Evolutionary conservation across 1,139 yeast genomes (phyloP), one percentile per base, ranked within the genome.

Genomic region (Nakaseomyces delphensis): DNA sequence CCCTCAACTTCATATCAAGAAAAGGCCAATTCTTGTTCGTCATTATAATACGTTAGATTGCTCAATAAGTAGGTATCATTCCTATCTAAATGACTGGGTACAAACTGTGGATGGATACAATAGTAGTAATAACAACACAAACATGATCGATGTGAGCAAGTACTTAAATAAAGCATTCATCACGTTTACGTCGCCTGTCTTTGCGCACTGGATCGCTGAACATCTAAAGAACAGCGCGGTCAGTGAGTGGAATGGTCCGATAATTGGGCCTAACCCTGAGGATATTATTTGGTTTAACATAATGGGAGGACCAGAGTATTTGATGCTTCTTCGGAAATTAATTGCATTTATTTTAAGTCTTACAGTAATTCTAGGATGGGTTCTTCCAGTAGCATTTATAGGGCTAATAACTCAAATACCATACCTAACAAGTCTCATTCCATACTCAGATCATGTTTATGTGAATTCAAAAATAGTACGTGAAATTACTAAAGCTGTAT

Each of bases 321-420:
- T 58, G 2, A 58, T 60, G 8, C 57, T 66, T 21, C 20, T 70
- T 0, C 68, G 74, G 53, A 62, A 65, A 20, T 63, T 70, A 11
- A 28, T 68, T 4, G 75, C 77, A 0, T 68, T 69, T 30, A 45
- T 71, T 1, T 35, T 73, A 3, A 68, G 74, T 36, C 62, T 76
- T 10, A 45, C 67, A 4, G 63, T 79, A 0, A 75, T 76, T 4
- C 57, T 79, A 1, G 68, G 79, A 7, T 82, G 85, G 73, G 79
- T 79, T 2, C 60, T 81, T 1, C 93, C 93, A 0, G 86, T 82
- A 1, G 81, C 86, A 1, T 68, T 79, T 47, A 74, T 82, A 39
- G 85, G 86, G 0, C 62, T 81, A 11, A 62, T 82, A 0, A 76
- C 86, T 0, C 86, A 81, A 49, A 64, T 79, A 4, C 83, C 85